Evolutionary conservation across 2,329 filamentous ascomycete genomes (phyloP), one percentile per base, ranked within the genome.

Genomic region (Colletotrichum sidae): DNA sequence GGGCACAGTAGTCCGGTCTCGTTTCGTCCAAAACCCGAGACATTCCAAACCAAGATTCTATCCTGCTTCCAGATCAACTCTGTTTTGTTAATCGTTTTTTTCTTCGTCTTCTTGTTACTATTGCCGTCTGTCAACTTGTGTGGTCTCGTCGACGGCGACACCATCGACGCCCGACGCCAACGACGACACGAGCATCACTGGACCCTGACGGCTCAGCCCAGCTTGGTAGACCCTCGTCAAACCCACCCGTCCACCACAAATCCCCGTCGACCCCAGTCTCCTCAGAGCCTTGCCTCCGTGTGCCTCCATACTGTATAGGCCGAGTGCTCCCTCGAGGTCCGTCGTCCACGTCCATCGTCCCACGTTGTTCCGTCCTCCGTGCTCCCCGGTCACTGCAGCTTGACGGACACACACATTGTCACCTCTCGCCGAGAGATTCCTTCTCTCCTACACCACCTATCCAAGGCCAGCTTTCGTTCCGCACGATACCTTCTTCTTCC

Each of bases 381-480:
- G 46, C 56, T 59, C 62, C 55, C 58, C 41, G 37, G 58, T 52
- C 57, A 53, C 62, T 34, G 41, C 55, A 59, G 47, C 60, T 59
- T 49, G 42, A 54, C 42, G 10, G 44, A 55, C 38, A 39, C 60
- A 49, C 34, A 34, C 17, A 17, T 37, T 47, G 25, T 33, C 12
- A 34, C 34, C 54, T 35, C 37, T 46, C 55, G 45, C 35, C 45
- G 57, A 51, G 52, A 41, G 5, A 46, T 52, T 55, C 56, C 57
- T 56, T 52, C 45, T 60, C 34, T 38, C 6, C 15, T 25, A 25
- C 25, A 25, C 13, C 12, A 15, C 9, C 5, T 46, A 50, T 65
- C 58, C 57, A 52, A 62, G 62, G 62, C 57, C 62, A 65, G 46
- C 61, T 65, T 55, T 65, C 57, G 42, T 51, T 33, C 45, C 62